These are phyloP conservation scores for Pseudoturritis turrita DNA, from an alignment of 345 rosid genomes.

Conservation along the genomic window DNA sequence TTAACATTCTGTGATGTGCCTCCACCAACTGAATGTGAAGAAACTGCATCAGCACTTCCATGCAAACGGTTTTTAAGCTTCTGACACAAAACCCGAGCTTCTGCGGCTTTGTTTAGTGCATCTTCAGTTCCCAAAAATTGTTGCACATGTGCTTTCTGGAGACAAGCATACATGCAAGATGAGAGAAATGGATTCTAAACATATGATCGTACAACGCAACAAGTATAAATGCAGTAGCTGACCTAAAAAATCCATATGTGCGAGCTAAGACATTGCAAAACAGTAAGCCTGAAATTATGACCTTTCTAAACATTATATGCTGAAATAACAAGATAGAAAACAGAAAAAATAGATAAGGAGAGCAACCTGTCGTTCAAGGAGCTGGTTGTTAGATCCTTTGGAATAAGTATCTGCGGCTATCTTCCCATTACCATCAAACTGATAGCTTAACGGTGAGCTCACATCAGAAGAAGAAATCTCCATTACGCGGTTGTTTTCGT, in stretches of 20 bases:
- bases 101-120: slow-evolving; percentile 77
- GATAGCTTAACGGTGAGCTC: slow-evolving; percentile 60
- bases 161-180: neutral
- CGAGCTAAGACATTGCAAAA: neutral
- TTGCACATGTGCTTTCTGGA: slow-evolving; percentile 88
- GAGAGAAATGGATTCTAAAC: neutral
- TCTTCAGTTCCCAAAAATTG: slow-evolving; percentile 91
- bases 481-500: slow-evolving; percentile 77
- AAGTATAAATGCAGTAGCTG: neutral
- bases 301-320: neutral
- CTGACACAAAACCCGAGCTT: slow-evolving; percentile 70
- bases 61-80: slow-evolving; percentile 64
- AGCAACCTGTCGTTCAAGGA: slow-evolving; percentile 82
- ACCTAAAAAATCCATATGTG: neutral
- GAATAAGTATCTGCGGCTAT: slow-evolving; percentile 56
- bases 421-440: slow-evolving; percentile 70
- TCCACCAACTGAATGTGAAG: slow-evolving; percentile 49
- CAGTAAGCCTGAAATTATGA: neutral
- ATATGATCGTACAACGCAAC: neutral
- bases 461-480: slow-evolving; percentile 66
- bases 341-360: slow-evolving; percentile 10
- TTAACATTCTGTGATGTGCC: slow-evolving; percentile 60
- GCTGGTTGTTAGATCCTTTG: slow-evolving; percentile 76
- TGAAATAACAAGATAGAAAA: neutral
- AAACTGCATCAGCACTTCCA: slow-evolving; percentile 52